Evolutionary conservation across 1,284 basidiomycete genomes (phyloP).

Genomic region (Grifola frondosa): DNA sequence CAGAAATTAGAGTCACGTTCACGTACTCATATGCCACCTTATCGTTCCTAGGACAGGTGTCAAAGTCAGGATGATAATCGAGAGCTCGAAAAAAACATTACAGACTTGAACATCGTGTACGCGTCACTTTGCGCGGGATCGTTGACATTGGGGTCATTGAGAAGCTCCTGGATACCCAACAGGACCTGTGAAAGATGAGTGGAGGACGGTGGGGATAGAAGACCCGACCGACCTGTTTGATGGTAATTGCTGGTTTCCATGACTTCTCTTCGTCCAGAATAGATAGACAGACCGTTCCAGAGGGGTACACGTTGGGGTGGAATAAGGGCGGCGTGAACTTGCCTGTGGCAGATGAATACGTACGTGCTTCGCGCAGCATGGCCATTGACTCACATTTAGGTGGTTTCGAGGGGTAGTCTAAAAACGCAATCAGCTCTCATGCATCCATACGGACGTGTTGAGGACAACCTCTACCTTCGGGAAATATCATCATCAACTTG

Average conservation of each 20-base stretch:
- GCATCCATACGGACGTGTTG: constrained; percentile 12
- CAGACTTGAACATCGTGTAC: constrained; percentile 96
- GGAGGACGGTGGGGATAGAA: background rate
- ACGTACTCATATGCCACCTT: constrained; percentile 85
- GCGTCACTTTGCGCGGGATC: constrained; percentile 98
- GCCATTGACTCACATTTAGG: constrained; percentile 76
- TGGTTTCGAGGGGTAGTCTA: constrained; percentile 94
- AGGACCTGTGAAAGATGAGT: constrained; percentile 65
- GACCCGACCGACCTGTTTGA: constrained; percentile 80
- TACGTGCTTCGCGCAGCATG: constrained; percentile 8
- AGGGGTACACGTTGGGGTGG: constrained; percentile 99
- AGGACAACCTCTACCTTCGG: constrained; percentile 67
- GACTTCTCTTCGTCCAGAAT: constrained; percentile 99
- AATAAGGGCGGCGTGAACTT: constrained; percentile 97
- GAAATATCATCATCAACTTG: constrained; percentile 92
- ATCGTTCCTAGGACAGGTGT: constrained; percentile 67
- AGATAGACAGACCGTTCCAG: constrained; percentile 96
- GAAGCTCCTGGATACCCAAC: constrained; percentile 91
- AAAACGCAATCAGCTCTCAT: constrained; percentile 13
- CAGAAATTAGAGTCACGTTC: background rate
- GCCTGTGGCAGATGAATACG: constrained; percentile 49
- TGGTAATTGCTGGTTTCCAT: constrained; percentile 99
- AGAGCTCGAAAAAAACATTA: constrained; percentile 12
- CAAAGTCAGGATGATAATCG: constrained; percentile 2
- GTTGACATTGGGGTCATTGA: constrained; percentile 92